Base-by-base conservation (phyloP, 2,329 filamentous ascomycete species). In the Fusarium caatingaense region DNA sequence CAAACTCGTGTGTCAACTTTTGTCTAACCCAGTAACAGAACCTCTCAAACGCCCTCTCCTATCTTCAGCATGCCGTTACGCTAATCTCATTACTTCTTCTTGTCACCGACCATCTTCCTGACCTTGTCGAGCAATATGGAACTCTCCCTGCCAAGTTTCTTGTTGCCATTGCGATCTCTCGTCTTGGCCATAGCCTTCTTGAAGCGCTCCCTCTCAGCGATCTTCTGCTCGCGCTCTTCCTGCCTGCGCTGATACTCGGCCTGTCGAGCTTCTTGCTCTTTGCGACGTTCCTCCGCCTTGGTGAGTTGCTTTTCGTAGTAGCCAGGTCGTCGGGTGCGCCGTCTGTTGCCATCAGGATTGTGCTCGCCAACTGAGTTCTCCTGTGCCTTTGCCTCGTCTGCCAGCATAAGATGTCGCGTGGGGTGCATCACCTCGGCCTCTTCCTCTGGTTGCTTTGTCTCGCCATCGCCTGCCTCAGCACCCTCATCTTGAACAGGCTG, bases 81-180 rank as follows among this genome's bases (percentile, higher is more conserved):
- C 32, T n/a, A 37, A 37, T 3, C 8, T 42, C 41, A 13, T 47
- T 60, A 53, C 67, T 51, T 75, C 18, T 71, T 75, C 28, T 82
- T 37, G 0, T 37, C 76, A 4, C 83, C 85, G 66, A 96, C 87
- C 79, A 97, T 83, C 77, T 85, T 89, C 84, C 91, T 91, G 34
- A 95, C 91, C 80, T 91, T 93, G 75, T 93, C 91, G 59, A 97
- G 82, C 73, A 97, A 74, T 40, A 95, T 85, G 34, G 86, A 87
- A 74, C 93, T 94, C 83, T 97, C 93, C 65, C 93, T 86, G 3
- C 94, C 94, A 49, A 97, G 79, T 81, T 93, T 94, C 79, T 91
- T 87, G 81, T 92, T 90, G 13, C 93, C 93, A 76, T 92, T 88
- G 28, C 89, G 89, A 78, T 91, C 89, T 37, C 91, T 88, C 54